These are phyloP conservation scores for Aspergillus avenaceus DNA, from an alignment of 495 filamentous ascomycete genomes.

Conservation along the genomic window DNA sequence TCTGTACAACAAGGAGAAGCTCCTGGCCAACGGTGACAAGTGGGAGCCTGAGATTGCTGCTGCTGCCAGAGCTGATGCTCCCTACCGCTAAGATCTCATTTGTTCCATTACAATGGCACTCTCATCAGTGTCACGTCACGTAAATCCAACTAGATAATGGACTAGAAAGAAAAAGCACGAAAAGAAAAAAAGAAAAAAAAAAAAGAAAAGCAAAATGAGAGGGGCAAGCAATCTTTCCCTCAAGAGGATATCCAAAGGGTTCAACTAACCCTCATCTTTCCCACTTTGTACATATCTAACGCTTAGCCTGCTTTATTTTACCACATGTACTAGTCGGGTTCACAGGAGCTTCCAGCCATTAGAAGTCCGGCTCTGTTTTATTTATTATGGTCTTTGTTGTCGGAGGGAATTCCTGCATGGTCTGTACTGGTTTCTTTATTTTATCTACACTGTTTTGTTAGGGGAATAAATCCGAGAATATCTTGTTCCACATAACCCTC, in stretches of 20 bases:
- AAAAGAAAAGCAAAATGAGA: constrained; percentile 21
- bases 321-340: constrained; percentile 35
- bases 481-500: constrained; percentile 7
- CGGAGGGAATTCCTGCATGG: constrained; percentile 14
- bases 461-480: constrained; percentile 16
- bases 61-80: constrained; percentile 80
- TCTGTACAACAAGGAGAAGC: constrained; percentile 97
- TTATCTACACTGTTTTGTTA: constrained; percentile 13
- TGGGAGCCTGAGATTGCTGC: constrained; percentile 98
- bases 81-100: constrained; percentile 63
- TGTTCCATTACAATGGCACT: background rate
- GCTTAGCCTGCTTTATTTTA: constrained; percentile 22
- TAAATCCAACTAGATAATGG: background rate
- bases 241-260: constrained; percentile 7
- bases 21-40: constrained; percentile 87
- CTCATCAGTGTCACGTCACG: constrained; percentile 1
- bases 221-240: constrained; percentile 12
- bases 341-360: constrained; percentile 24
- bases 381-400: constrained; percentile 14
- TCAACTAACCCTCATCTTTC: constrained; percentile 20
- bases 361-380: constrained; percentile 28
- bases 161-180: constrained; percentile 4
- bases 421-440: constrained; percentile 3
- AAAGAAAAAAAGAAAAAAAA: constrained; percentile 7
- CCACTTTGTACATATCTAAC: constrained; percentile 35